These are phyloP conservation scores for Sugiyamaella boreocaroliniensis DNA, from an alignment of 805 yeast species.

Conservation along the genomic window DNA sequence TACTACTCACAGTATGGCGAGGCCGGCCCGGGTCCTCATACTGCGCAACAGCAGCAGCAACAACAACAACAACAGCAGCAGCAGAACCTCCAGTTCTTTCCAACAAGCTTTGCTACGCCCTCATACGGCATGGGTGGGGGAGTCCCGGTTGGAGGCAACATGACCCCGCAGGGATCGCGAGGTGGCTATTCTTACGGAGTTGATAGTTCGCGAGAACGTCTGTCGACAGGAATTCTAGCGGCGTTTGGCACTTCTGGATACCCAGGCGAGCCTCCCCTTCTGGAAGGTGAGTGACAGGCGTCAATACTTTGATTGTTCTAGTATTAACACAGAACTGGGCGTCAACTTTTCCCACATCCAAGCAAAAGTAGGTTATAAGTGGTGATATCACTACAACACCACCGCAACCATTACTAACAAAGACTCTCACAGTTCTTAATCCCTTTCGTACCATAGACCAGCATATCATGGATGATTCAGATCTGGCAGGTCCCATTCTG, in stretches of 20 bases:
- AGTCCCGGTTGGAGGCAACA: conserved; percentile 14
- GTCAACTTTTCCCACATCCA: conserved; percentile 85
- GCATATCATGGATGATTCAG: conserved; percentile 80
- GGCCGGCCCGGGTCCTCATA: neutral
- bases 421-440: conserved; percentile 76
- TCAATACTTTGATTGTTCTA: neutral
- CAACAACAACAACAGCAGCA: conserved; percentile 3
- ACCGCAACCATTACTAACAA: neutral
- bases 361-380: conserved; percentile 33
- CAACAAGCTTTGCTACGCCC: conserved; percentile 17
- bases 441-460: conserved; percentile 62
- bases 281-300: conserved; percentile 42
- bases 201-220: conserved; percentile 30
- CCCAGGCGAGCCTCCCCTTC: conserved; percentile 86
- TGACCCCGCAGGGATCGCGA: conserved; percentile 14
- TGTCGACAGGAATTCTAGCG: conserved; percentile 74
- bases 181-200: conserved; percentile 15
- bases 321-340: conserved; percentile 55
- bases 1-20: conserved; percentile 15
- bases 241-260: conserved; percentile 93
- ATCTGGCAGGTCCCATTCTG: conserved; percentile 89
- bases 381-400: neutral
- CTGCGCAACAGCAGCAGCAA: conserved; percentile 12
- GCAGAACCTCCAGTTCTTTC: conserved; percentile 18
- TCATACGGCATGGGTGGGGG: conserved; percentile 9